Evolutionary conservation across 1,139 yeast species (phyloP).

Genomic region (Yamadazyma mexicana): DNA sequence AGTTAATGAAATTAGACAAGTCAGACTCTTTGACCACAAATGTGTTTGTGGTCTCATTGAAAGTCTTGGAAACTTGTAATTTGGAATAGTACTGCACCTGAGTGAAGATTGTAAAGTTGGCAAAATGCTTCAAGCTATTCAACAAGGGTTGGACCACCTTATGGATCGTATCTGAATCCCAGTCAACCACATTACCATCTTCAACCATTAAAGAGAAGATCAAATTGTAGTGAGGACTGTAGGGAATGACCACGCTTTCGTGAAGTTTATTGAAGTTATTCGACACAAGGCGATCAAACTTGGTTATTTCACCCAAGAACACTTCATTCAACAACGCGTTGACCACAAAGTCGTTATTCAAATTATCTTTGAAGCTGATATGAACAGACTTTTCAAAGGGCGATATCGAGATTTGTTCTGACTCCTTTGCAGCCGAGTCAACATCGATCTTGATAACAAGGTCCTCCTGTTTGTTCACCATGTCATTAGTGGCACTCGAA

Average conservation of each 20-base stretch:
- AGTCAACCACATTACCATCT: constrained; percentile 36
- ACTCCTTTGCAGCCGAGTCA: constrained; percentile 17
- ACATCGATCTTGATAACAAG: constrained; percentile 26
- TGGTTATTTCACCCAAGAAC: constrained; percentile 35
- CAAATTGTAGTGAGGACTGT: constrained; percentile 63
- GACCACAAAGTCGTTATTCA: constrained; percentile 31
- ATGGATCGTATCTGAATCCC: constrained; percentile 38
- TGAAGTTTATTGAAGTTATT: constrained; percentile 13
- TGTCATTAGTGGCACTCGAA: constrained; percentile 12
- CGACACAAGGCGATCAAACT: constrained; percentile 19
- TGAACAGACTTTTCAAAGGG: constrained; percentile 33
- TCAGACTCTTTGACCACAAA: constrained; percentile 43
- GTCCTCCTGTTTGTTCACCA: constrained; percentile 14
- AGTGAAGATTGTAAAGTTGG: constrained; percentile 75
- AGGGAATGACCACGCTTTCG: constrained; percentile 46
- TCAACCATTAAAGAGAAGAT: constrained; percentile 60
- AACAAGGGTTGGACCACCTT: constrained; percentile 29
- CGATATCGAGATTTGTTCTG: constrained; percentile 24
- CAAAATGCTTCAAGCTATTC: constrained; percentile 42
- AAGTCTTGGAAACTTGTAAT: constrained; percentile 23
- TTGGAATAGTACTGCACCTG: constrained; percentile 73
- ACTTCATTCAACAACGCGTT: constrained; percentile 35
- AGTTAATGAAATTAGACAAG: constrained; percentile 70
- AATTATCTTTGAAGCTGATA: constrained; percentile 23
- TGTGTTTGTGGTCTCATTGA: constrained; percentile 20